Conservation (phyloP, 495 filamentous ascomycete genomes). For the Daldinia vernicosa region DNA sequence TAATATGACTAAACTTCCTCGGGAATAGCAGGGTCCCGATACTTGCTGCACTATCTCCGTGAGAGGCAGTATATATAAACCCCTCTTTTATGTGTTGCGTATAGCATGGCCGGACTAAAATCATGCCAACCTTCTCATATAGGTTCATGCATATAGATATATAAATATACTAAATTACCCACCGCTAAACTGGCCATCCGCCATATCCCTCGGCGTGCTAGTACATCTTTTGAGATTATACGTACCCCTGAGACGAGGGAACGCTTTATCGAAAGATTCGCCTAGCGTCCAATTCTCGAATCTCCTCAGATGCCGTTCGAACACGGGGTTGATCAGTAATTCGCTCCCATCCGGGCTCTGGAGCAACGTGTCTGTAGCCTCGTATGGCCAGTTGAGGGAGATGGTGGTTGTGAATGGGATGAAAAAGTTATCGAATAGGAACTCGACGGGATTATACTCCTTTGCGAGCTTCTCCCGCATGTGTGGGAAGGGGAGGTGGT, state of each 20-base stretch:
- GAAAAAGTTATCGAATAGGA: constrained; percentile 79
- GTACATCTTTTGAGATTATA: constrained; percentile 47
- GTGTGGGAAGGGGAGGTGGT: constrained; percentile 76
- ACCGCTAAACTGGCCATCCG: constrained; percentile 17
- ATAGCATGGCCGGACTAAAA: background rate
- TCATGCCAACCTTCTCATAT: background rate
- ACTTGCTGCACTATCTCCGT: background rate
- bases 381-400: constrained; percentile 80
- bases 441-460: constrained; percentile 53
- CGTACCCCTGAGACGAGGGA: constrained; percentile 68
- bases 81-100: background rate
- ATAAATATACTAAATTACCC: constrained; percentile 6
- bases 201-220: background rate
- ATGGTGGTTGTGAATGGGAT: constrained; percentile 78
- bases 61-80: background rate
- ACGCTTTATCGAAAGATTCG: constrained; percentile 68
- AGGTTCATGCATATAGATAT: background rate
- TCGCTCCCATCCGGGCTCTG: constrained; percentile 64
- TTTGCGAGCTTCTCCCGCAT: constrained; percentile 72
- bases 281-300: constrained; percentile 83
- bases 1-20: background rate
- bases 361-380: constrained; percentile 68
- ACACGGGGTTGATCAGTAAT: constrained; percentile 78
- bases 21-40: background rate
- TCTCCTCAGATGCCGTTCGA: constrained; percentile 75